These are phyloP conservation scores for Tuctoria greenei DNA, from an alignment of 176 grass and related monocot species.

Conservation along the genomic window DNA sequence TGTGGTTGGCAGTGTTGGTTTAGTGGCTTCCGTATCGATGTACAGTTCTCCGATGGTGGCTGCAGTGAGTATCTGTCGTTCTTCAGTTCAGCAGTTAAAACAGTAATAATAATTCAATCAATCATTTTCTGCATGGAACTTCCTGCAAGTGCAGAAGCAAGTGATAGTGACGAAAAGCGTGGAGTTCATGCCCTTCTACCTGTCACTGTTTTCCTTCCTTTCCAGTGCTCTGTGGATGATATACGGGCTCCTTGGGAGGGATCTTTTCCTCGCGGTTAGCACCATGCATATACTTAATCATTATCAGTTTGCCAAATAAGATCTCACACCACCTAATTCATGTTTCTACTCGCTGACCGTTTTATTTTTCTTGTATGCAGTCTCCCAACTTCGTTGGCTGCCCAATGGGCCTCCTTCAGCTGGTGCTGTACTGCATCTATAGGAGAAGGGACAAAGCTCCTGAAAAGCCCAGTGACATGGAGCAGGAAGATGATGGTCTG, in stretches of 20 bases:
- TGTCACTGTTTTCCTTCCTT: slow-evolving; percentile 70
- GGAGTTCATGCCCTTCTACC: slow-evolving; percentile 77
- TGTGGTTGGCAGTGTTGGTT: slow-evolving; percentile 56
- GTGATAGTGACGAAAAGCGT: slow-evolving; percentile 66
- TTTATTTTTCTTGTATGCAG: slow-evolving; percentile 31
- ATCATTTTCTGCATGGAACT: not conserved
- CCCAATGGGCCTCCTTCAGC: slow-evolving; percentile 56
- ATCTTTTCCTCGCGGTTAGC: slow-evolving; percentile 59
- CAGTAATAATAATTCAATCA: too few relatives aligned
- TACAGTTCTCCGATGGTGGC: slow-evolving; percentile 65
- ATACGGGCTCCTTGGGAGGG: slow-evolving; percentile 56
- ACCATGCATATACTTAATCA: not conserved
- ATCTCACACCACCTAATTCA: not conserved
- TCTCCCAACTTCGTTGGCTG: slow-evolving; percentile 67
- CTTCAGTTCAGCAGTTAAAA: too few relatives aligned
- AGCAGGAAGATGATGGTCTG: slow-evolving; percentile 38
- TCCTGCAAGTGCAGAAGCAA: slow-evolving; percentile 48
- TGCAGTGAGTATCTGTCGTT: slow-evolving; percentile 35
- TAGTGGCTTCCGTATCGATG: slow-evolving; percentile 72
- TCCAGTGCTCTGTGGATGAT: slow-evolving; percentile 61
- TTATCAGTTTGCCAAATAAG: not conserved
- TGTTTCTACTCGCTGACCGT: not conserved
- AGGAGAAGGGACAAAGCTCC: slow-evolving; percentile 37
- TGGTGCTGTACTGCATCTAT: slow-evolving; percentile 65
- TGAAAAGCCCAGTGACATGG: slow-evolving; percentile 33